Evolutionary conservation across 1,284 basidiomycete species (phyloP).

Genomic region (Phenoliferia sp.): DNA sequence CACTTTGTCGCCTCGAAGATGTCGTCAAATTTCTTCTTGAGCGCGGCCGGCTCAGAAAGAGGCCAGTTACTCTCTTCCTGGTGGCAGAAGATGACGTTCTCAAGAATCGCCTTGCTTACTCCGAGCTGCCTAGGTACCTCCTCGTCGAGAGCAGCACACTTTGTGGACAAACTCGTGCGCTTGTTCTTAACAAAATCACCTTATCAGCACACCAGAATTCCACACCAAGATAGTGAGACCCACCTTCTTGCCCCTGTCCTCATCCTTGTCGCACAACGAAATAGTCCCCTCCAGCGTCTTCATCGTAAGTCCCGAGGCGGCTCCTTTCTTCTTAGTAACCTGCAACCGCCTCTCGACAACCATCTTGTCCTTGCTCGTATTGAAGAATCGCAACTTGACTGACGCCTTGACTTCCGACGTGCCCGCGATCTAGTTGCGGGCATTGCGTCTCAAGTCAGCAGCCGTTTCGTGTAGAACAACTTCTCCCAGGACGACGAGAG

Average conservation of each 20-base stretch:
- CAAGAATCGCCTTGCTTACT: slow-evolving; percentile 91
- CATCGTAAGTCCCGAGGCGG: slow-evolving; percentile 70
- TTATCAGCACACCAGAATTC: neutral
- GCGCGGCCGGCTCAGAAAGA: slow-evolving; percentile 75
- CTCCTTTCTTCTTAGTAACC: slow-evolving; percentile 91
- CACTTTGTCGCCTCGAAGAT: slow-evolving; percentile 98
- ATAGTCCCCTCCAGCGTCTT: slow-evolving; percentile 95
- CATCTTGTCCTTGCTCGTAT: slow-evolving; percentile 82
- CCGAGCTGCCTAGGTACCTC: slow-evolving; percentile 92
- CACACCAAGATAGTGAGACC: slow-evolving; percentile 5
- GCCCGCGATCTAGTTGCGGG: slow-evolving; percentile 68
- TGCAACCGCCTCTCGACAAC: slow-evolving; percentile 89
- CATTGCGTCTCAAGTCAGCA: neutral
- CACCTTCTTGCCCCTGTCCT: slow-evolving; percentile 76
- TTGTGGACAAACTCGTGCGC: slow-evolving; percentile 76
- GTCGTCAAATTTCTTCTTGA: slow-evolving; percentile 88
- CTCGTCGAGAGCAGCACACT: slow-evolving; percentile 90
- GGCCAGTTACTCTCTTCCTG: slow-evolving; percentile 99
- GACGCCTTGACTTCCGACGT: slow-evolving; percentile 98
- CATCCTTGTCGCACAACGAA: slow-evolving; percentile 62
- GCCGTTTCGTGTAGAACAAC: too few relatives aligned
- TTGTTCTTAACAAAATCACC: slow-evolving; percentile 51
- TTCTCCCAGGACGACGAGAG: neutral
- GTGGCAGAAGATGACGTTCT: slow-evolving; percentile 99
- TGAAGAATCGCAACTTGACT: slow-evolving; percentile 87